Evolutionary conservation across 106 monocot species (phyloP), one percentile per base, ranked within the genome.

Genomic region (Gastrodia elata): DNA sequence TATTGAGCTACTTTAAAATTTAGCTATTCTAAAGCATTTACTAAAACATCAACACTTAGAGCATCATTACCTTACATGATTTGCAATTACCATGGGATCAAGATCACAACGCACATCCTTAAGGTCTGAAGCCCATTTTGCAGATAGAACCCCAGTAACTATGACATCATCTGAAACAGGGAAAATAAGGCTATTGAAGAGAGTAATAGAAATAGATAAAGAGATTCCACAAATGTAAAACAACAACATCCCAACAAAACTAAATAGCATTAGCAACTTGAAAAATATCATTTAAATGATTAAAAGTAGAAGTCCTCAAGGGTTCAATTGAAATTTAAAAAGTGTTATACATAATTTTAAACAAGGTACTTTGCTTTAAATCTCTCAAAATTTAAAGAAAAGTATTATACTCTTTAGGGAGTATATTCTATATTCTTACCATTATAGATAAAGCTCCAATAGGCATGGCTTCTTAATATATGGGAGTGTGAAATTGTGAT

Each of bases 31-130:
- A 11, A 22, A 46, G 57, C 2, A 61, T 49, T 27, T 58, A 38
- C 14, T 32, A 2, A 76, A 48, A 30, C n/a, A 68, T 8, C 28
- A 73, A 18, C 22, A 72, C 39, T 37, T 28, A 2, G 8, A 71
- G 20, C 58, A 78, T 37, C 55, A 68, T 80, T 83, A 98, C 98
- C 98, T 88, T 22, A 91, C 83, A 79, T 83, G 74, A 83, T 98
- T 98, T 57, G 93, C 90, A 76, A 98, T 69, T 59, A 98, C 39
- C 38, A 98, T 77, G 68, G 93, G 93, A 78, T 98, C 98, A 80
- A 98, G 93, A 55, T 98, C 93, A 71, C 88, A 93, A 5, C 98
- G 92, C 68, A 98, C 98, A 75, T 98, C 93, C 87, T 87, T 98
- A 38, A 91, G 74, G 74, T 93, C 90, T 71, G 93, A 78, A 16